These are phyloP conservation scores for Polychaeton citri DNA, from an alignment of 2,329 filamentous ascomycete genomes.

Conservation along the genomic window DNA sequence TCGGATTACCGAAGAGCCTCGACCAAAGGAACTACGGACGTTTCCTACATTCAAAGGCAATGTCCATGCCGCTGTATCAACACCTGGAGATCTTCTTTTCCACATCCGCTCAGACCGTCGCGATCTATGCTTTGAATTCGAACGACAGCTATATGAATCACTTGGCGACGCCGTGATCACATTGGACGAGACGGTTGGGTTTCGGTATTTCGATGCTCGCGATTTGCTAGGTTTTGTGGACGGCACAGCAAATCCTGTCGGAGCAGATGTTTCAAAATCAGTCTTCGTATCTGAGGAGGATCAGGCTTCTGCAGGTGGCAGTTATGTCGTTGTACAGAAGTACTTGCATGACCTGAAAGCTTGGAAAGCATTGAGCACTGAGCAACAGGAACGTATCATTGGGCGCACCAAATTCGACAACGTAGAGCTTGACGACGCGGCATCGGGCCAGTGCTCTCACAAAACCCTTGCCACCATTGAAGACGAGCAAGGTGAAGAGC, in stretches of 20 bases:
- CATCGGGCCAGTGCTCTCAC: conserved; percentile 25
- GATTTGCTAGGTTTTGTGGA: conserved; percentile 49
- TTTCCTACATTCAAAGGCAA: conserved; percentile 36
- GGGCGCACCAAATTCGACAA: conserved; percentile 47
- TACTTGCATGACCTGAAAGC: conserved; percentile 35
- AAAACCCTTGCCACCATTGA: conserved; percentile 43
- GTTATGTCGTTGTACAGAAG: conserved; percentile 48
- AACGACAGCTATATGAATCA: conserved; percentile 38
- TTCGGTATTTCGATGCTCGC: conserved; percentile 47
- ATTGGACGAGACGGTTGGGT: conserved; percentile 42
- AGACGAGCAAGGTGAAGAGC: conserved; percentile 37
- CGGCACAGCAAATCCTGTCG: conserved; percentile 46
- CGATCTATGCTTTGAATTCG: conserved; percentile 46
- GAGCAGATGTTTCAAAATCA: conserved; percentile 28
- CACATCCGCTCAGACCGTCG: conserved; percentile 45
- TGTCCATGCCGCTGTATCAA: conserved; percentile 40
- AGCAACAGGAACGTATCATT: conserved; percentile 43
- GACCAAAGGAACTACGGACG: conserved; percentile 39
- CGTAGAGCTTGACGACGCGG: conserved; percentile 39
- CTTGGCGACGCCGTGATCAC: conserved; percentile 36
- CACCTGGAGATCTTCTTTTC: conserved; percentile 44
- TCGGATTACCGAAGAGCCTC: conserved; percentile 28
- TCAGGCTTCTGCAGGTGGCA: conserved; percentile 31
- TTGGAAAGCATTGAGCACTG: conserved; percentile 35
- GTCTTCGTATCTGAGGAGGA: conserved; percentile 33